A percentile compares a stretch with the other conserved stretches of the same genome.
Evolutionary conservation across 2,329 filamentous ascomycete genomes (phyloP).

Genomic region (Penicillium sp.): DNA sequence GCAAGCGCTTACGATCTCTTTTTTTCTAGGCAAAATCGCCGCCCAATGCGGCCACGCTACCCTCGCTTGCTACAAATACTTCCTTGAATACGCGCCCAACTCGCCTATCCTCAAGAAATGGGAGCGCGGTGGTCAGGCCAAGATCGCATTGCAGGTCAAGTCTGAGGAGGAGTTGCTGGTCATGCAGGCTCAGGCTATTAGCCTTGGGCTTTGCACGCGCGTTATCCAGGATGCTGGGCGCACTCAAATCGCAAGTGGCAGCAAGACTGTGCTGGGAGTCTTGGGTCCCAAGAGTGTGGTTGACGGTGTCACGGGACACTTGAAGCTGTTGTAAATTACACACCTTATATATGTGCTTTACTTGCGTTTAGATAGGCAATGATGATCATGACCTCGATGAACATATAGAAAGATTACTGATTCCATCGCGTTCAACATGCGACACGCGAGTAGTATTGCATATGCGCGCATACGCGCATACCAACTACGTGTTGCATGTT

Average conservation of each 20-base stretch:
- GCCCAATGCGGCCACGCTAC: slow-evolving; percentile 96
- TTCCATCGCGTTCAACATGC: background rate
- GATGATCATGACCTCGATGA: slow-evolving; percentile 22
- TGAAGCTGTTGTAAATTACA: slow-evolving; percentile 70
- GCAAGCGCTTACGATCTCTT: background rate
- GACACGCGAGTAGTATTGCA: background rate
- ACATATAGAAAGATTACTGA: background rate
- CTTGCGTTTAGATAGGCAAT: slow-evolving; percentile 5
- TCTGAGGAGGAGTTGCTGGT: slow-evolving; percentile 75
- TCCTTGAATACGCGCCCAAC: slow-evolving; percentile 55
- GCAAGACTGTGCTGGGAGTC: slow-evolving; percentile 84
- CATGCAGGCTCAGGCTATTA: slow-evolving; percentile 75
- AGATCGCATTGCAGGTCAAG: slow-evolving; percentile 88
- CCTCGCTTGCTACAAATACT: slow-evolving; percentile 90
- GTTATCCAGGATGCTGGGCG: slow-evolving; percentile 93
- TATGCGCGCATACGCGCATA: background rate
- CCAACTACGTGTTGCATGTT: background rate
- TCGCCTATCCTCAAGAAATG: slow-evolving; percentile 71
- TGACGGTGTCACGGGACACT: slow-evolving; percentile 76
- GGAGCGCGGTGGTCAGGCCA: slow-evolving; percentile 84
- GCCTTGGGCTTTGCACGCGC: slow-evolving; percentile 80
- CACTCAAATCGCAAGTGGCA: slow-evolving; percentile 93
- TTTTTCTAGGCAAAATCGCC: slow-evolving; percentile 81
- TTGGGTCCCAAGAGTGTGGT: slow-evolving; percentile 80
- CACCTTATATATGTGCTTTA: background rate